These are phyloP conservation scores for Prunus kanzakura DNA, from an alignment of 306 rosid species.

Conservation along the genomic window DNA sequence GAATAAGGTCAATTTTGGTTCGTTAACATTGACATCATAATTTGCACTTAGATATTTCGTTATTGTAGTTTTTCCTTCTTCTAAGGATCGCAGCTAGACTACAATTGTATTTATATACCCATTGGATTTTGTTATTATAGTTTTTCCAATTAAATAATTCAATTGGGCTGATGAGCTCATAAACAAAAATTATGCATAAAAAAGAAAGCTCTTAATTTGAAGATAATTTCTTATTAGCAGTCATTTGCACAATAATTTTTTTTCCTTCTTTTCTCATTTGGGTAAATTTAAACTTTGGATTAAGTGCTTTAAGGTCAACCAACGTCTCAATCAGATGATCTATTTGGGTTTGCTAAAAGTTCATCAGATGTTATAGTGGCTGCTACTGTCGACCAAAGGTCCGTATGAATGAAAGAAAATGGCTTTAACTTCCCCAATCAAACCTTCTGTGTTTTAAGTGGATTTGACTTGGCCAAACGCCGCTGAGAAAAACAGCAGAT, in stretches of 20 bases:
- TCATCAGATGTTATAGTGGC: not conserved
- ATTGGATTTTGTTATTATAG: not conserved
- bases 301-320: not conserved
- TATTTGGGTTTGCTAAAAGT: not conserved
- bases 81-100: not conserved
- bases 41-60: no score
- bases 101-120: no score
- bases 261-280: not conserved
- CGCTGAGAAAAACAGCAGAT: not conserved
- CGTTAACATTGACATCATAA: no score
- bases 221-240: not conserved
- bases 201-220: not conserved
- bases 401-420: not conserved
- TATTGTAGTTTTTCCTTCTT: no score
- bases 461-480: not conserved
- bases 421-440: not conserved
- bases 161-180: not conserved
- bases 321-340: conserved; percentile 6
- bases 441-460: not conserved
- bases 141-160: not conserved
- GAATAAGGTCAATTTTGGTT: no score
- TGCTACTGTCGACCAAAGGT: not conserved
- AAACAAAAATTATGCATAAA: no score
- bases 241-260: not conserved
- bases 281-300: not conserved